Evolutionary conservation across 2,329 filamentous ascomycete genomes (phyloP).

Genomic region (Aspergillus quadricinctus): DNA sequence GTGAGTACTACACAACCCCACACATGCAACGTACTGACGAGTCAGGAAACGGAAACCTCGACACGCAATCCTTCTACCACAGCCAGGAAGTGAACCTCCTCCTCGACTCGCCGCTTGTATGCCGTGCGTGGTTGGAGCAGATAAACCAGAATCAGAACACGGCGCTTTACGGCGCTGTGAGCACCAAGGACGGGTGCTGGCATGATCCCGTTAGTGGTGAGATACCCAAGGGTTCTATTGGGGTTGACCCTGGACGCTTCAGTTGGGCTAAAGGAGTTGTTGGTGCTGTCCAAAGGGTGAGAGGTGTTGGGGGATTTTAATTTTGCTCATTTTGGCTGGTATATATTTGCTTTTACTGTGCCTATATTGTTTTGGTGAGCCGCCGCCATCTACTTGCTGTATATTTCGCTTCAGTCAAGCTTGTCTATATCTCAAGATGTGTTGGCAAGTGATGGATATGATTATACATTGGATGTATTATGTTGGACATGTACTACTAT

Average conservation of each 20-base stretch:
- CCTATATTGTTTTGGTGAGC: not conserved
- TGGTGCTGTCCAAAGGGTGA: slow-evolving; percentile 55
- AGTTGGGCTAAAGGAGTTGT: slow-evolving; percentile 56
- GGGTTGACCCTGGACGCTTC: slow-evolving; percentile 52
- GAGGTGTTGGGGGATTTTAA: slow-evolving; percentile 54
- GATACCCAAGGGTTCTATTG: slow-evolving; percentile 48
- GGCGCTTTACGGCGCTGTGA: slow-evolving; percentile 51
- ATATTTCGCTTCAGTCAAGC: not conserved
- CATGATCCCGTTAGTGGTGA: slow-evolving; percentile 48
- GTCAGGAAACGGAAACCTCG: slow-evolving; percentile 67
- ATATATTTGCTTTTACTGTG: not conserved
- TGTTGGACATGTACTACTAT: not conserved
- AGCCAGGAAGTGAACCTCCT: slow-evolving; percentile 74
- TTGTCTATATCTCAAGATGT: not conserved
- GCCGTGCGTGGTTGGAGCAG: slow-evolving; percentile 58
- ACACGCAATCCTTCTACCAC: slow-evolving; percentile 76
- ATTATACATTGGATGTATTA: not conserved
- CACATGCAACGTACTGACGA: not conserved
- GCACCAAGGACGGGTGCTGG: slow-evolving; percentile 58
- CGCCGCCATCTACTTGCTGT: not conserved
- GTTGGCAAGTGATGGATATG: not conserved
- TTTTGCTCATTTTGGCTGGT: not conserved
- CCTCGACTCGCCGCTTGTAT: slow-evolving; percentile 61
- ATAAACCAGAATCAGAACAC: slow-evolving; percentile 66
- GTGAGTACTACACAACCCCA: slow-evolving; percentile 10